Evolutionary conservation across 768 basidiomycete genomes (phyloP), one percentile per base, ranked within the genome.

Genomic region (Boletus rubroflammeus): DNA sequence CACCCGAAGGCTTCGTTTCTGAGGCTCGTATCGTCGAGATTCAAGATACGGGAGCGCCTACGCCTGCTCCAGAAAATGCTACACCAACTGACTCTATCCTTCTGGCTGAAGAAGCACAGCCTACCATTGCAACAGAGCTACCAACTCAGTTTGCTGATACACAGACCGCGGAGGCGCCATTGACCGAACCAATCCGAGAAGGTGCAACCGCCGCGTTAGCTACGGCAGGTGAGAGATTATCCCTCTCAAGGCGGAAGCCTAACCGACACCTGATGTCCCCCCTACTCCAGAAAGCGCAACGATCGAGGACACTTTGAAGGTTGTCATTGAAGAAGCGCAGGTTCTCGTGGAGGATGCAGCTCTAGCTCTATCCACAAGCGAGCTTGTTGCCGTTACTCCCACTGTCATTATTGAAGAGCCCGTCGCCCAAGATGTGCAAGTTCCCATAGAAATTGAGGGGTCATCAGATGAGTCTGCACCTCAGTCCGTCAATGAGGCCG

Each of bases 401-500:
- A 32, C 45, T 19, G 29, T 42, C 53, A 43, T 47, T 11, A 13
- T 28, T 23, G 52, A 62, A 17, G 53, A 45, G 29, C n/a, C 50
- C 34, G 38, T 31, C n/a, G n/a, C 29, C 42, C 45, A 44, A 14
- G 50, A 50, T 19, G 50, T 17, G 23, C 53, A 49, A 19, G 19
- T 41, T 39, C 25, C 47, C 48, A 49, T 47, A 39, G 55, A 34
- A 19, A 61, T 25, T 10, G 51, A 26, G 19, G 42, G 14, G 17
- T 29, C 55, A 15, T 45, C 54, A 48, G 38, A n/a, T 26, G 57
- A 28, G 53, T 7, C 28, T 36, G 25, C 13, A 28, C 2, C 60
- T 62, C 60, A 51, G 51, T 63, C 23, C 15, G 56, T 38, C 35
- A 44, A 50, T 25, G 60, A 41, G 15, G 38, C 47, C 28, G 40